Conservation (phyloP, 2,329 filamentous ascomycete genomes). For the Coniella lustricola region DNA sequence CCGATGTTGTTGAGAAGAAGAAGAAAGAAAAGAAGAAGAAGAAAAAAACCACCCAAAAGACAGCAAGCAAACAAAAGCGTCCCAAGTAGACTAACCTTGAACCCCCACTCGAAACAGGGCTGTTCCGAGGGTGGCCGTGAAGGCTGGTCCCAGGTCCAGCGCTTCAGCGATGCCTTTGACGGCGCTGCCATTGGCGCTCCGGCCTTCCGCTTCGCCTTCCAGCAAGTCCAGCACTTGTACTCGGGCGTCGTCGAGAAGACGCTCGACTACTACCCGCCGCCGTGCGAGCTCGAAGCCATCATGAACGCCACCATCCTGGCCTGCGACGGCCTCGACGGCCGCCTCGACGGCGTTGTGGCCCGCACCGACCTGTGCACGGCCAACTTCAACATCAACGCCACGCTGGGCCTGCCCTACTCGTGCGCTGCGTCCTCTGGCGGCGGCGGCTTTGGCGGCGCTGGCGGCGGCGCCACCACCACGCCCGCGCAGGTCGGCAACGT, state of each 20-base stretch:
- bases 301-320: slow-evolving; percentile 9
- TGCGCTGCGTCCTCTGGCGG: slow-evolving; percentile 3
- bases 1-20: no score
- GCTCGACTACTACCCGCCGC: slow-evolving; percentile 34
- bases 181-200: slow-evolving; percentile 39
- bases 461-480: slow-evolving; percentile 10
- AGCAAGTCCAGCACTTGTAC: slow-evolving; percentile 22
- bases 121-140: slow-evolving; percentile 43
- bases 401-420: slow-evolving; percentile 34
- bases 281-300: slow-evolving; percentile 22
- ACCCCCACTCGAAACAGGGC: slow-evolving; percentile 22
- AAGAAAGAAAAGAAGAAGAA: no score
- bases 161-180: slow-evolving; percentile 34
- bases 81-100: no score
- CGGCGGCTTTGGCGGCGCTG: not conserved
- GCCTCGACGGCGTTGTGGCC: slow-evolving; percentile 14
- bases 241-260: slow-evolving; percentile 32
- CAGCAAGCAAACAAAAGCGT: not conserved
- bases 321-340: slow-evolving; percentile 8
- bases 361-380: slow-evolving; percentile 31
- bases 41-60: no score
- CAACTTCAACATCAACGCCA: slow-evolving; percentile 34
- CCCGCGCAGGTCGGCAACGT: slow-evolving; percentile 15
- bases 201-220: slow-evolving; percentile 35
- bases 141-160: slow-evolving; percentile 38